Evolutionary conservation across 257 asterid species (phyloP).

Genomic region (Thymus mandschuricus): DNA sequence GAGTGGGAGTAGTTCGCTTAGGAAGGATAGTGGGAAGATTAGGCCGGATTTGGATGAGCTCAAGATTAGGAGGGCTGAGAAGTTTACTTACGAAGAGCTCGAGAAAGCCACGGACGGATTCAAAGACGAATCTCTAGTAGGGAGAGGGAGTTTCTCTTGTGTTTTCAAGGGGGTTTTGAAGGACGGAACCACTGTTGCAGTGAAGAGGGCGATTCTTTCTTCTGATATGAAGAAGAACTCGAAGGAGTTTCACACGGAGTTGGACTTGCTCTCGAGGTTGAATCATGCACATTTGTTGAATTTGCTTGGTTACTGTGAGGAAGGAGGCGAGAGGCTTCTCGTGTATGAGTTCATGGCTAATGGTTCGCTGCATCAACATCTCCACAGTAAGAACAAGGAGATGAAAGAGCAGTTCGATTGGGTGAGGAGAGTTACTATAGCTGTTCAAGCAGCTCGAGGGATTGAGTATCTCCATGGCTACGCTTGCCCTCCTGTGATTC

Average conservation of each 20-base stretch:
- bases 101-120: constrained; percentile 75
- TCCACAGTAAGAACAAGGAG: constrained; percentile 57
- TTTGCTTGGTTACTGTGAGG: constrained; percentile 89
- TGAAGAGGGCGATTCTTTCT: constrained; percentile 75
- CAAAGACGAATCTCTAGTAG: constrained; percentile 75
- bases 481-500: constrained; percentile 96
- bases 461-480: constrained; percentile 89
- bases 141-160: constrained; percentile 89
- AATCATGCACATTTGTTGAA: constrained; percentile 88
- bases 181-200: constrained; percentile 81
- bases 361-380: constrained; percentile 84
- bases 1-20: constrained; percentile 40
- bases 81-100: constrained; percentile 74
- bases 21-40: constrained; percentile 56
- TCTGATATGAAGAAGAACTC: constrained; percentile 78
- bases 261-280: constrained; percentile 81
- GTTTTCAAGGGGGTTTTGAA: constrained; percentile 82
- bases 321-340: constrained; percentile 78
- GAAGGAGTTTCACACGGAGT: constrained; percentile 80
- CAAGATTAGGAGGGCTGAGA: constrained; percentile 76
- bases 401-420: constrained; percentile 70
- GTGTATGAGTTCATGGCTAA: constrained; percentile 97
- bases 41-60: constrained; percentile 69
- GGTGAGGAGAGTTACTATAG: constrained; percentile 82
- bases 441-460: constrained; percentile 95